Evolutionary conservation across 148 eudicot genomes (phyloP).

Genomic region (Rhododendron kiyosumense): DNA sequence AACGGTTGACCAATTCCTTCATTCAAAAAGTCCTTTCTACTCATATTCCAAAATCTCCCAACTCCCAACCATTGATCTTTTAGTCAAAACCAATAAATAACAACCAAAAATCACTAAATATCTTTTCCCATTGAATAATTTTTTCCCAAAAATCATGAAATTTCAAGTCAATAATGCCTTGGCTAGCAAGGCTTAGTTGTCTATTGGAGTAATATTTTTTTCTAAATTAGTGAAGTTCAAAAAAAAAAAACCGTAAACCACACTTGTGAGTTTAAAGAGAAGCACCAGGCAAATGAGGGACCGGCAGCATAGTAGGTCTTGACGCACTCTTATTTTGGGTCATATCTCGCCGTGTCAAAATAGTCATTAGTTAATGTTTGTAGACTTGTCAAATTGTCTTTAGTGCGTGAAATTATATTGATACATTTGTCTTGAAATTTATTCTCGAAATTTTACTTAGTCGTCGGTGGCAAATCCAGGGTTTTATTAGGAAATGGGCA

Average conservation of each 20-base stretch:
- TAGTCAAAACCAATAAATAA: constrained; percentile 12
- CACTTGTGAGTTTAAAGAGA: too few species aligned
- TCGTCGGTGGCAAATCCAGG: not conserved
- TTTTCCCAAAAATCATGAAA: not conserved
- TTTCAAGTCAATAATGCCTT: not conserved
- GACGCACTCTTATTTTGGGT: too few species aligned
- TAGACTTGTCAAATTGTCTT: not conserved
- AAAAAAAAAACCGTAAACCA: not conserved
- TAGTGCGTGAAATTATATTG: not conserved
- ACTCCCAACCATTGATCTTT: not conserved
- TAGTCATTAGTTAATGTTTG: too few species aligned
- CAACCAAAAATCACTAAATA: not conserved
- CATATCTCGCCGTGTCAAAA: too few species aligned
- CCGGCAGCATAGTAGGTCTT: too few species aligned
- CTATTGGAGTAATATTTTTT: not conserved
- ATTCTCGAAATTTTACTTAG: too few species aligned
- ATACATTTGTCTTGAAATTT: not conserved
- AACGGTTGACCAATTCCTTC: not conserved
- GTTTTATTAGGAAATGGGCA: too few species aligned
- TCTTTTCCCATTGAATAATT: too few species aligned
- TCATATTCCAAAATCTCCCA: not conserved
- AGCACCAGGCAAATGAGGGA: not conserved
- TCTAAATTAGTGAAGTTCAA: too few species aligned
- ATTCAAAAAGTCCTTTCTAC: not conserved
- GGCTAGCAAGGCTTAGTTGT: not conserved